Percentiles rank a stretch among this genome's conserved stretches.
Evolutionary conservation across 345 rosid genomes (phyloP).

Genomic region (Euphorbia pulcherrima): DNA sequence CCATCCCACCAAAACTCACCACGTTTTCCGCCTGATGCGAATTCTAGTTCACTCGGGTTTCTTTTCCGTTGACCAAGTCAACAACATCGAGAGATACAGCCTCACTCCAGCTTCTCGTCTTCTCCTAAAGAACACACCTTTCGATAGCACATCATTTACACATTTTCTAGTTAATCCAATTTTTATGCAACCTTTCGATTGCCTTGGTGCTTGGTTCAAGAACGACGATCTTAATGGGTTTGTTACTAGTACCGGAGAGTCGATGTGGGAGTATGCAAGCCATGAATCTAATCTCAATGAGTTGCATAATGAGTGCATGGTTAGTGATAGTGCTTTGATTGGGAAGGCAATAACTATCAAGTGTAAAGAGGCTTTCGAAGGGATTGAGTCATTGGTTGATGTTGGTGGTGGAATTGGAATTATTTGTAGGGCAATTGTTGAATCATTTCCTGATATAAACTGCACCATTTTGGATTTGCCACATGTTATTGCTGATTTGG

Average conservation of each 20-base stretch:
- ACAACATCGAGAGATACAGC: not conserved
- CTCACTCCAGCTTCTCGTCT: slow-evolving; percentile 7
- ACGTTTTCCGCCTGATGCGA: not conserved
- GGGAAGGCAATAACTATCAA: not conserved
- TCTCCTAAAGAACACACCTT: slow-evolving; percentile 3
- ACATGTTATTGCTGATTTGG: slow-evolving; percentile 15
- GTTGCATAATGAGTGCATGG: slow-evolving; percentile 5
- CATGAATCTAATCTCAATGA: not conserved
- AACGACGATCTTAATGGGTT: slow-evolving; percentile 14
- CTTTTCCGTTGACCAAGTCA: not conserved
- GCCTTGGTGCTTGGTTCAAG: slow-evolving; percentile 1
- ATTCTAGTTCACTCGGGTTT: not conserved
- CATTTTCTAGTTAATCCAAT: slow-evolving; percentile 15
- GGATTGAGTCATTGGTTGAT: slow-evolving; percentile 23
- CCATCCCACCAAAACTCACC: slow-evolving; percentile 8
- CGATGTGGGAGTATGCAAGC: not conserved
- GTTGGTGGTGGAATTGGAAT: slow-evolving; percentile 28
- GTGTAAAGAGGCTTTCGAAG: slow-evolving; percentile 16
- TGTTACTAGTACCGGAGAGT: not conserved
- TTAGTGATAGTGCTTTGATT: not conserved
- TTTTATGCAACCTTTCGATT: not conserved
- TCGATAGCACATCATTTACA: no score
- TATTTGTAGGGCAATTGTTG: slow-evolving; percentile 12
- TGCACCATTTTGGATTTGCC: slow-evolving; percentile 20
- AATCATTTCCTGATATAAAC: slow-evolving; percentile 11